phyloP scores from a whole-genome alignment of 768 basidiomycete species.

The Scleroderma citrinum region DNA sequence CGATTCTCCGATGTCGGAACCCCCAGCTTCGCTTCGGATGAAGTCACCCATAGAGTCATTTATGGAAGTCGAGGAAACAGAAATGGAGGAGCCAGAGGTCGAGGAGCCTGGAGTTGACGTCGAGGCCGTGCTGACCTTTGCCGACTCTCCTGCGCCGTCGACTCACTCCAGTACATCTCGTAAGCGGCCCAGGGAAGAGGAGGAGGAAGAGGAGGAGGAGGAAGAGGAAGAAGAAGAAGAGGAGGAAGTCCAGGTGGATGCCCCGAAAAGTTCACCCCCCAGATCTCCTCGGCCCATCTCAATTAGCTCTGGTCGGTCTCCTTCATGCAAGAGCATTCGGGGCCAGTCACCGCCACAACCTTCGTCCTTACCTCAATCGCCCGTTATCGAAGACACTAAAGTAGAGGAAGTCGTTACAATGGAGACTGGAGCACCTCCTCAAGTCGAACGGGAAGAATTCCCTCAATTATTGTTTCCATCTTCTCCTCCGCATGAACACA shows the following conservation, averaged over 20 bases:
- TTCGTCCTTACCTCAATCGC: constrained; percentile 6
- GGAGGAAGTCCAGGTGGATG: not conserved
- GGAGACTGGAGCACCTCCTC: constrained; percentile 14
- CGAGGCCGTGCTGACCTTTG: constrained; percentile 1
- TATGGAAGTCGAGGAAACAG: constrained; percentile 16
- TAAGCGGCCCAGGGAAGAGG: constrained; percentile 8
- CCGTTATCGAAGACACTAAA: not conserved
- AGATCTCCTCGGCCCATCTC: constrained; percentile 12
- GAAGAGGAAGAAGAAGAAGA: constrained; percentile 8
- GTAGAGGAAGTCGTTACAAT: constrained; percentile 8
- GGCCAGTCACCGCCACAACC: constrained; percentile 6
- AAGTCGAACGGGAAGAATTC: constrained; percentile 17
- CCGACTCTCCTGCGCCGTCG: constrained; percentile 12
- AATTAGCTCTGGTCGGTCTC: constrained; percentile 10
- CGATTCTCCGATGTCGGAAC: constrained; percentile 30
- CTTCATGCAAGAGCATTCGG: constrained; percentile 16
- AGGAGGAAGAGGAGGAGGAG: constrained; percentile 4
- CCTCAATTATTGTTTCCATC: constrained; percentile 19
- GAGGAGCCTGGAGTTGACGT: constrained; percentile 5
- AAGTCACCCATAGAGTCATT: constrained; percentile 16
- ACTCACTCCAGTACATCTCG: constrained; percentile 8
- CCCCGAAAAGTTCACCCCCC: constrained; percentile 5
- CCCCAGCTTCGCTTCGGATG: constrained; percentile 23
- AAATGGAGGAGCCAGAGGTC: constrained; percentile 10
- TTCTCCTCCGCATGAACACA: constrained; percentile 8